Evolutionary conservation across 2,329 filamentous ascomycete genomes (phyloP), one percentile per base, ranked within the genome.

Genomic region (Fonsecaea multimorphosa): DNA sequence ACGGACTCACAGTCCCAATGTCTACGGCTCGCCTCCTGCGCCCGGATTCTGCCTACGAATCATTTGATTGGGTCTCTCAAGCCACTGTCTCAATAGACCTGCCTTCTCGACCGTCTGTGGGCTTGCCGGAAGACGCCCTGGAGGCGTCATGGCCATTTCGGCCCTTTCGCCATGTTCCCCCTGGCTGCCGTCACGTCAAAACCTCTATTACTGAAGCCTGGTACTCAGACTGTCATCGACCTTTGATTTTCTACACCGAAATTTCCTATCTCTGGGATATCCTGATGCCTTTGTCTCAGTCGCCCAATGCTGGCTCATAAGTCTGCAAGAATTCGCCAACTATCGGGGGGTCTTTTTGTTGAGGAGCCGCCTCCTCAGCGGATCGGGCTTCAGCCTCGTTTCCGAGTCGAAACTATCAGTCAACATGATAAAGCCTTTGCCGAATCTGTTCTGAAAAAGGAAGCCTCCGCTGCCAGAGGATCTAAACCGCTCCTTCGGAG

Each of bases 341-440:
- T 60, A 32, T 52, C 44, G 9, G 12, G 58, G 19, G 58, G 58
- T 22, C 44, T 60, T 6, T 52, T 40, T 29, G 58, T 27, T 16
- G 58, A 52, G 36, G 58, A 34, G 16, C 58, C 58, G 11, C n/a
- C 34, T 44, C 16, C 53, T 63, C 51, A 53, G 9, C 36, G 52
- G 19, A 38, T 63, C 44, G 53, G 36, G 29, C 61, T 56, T 52
- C 61, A 63, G 61, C 55, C 56, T 54, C 58, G 58, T 52, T 64
- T 52, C 44, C 56, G 62, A 22, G 49, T 64, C 38, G 38, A 58
- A 53, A 54, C 44, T 3, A 60, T 64, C 52, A 64, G 29, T 29
- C 55, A 60, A n/a, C 29, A 58, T 32, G 62, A 64, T 60, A 59
- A 58, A 11, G 32, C 62, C 16, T 60, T 64, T 24, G 62, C 62